Evolutionary conservation across 441 rosid genomes (phyloP).

Genomic region (Pelargonium fulgidum): DNA sequence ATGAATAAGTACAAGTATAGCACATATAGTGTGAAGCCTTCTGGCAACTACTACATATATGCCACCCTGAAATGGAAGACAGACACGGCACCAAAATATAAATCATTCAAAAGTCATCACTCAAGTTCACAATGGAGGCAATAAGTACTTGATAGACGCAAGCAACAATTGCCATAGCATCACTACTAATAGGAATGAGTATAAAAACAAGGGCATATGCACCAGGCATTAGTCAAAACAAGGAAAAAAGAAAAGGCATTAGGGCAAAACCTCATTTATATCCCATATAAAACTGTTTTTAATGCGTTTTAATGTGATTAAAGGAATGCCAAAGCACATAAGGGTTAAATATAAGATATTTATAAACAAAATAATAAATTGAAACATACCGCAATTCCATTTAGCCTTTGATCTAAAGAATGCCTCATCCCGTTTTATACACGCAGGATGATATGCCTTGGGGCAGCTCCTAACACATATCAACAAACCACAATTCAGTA

Average conservation of each 20-base stretch:
- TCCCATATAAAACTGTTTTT: neutral
- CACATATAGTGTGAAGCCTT: constrained; percentile 85
- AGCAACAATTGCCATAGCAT: neutral
- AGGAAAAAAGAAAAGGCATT: neutral
- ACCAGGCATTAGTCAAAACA: neutral
- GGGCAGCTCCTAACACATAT: constrained; percentile 77
- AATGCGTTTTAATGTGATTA: neutral
- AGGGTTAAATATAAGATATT: neutral
- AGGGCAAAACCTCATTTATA: neutral
- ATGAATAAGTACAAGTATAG: constrained; percentile 94
- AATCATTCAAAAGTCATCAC: neutral
- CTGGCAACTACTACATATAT: constrained; percentile 83
- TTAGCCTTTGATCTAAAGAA: constrained; percentile 84
- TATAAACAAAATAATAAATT: neutral
- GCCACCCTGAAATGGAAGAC: constrained; percentile 78
- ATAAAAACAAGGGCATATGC: neutral
- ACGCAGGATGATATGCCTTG: constrained; percentile 95
- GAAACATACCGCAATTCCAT: constrained; percentile 88
- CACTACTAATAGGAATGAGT: neutral
- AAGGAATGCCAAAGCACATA: neutral
- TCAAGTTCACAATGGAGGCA: neutral
- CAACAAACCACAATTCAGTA: constrained; percentile 22
- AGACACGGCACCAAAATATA: neutral
- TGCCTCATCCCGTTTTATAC: constrained; percentile 85
- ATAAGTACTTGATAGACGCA: neutral